Base-by-base conservation (phyloP, 345 rosid species). In the Aquilaria sinensis region DNA sequence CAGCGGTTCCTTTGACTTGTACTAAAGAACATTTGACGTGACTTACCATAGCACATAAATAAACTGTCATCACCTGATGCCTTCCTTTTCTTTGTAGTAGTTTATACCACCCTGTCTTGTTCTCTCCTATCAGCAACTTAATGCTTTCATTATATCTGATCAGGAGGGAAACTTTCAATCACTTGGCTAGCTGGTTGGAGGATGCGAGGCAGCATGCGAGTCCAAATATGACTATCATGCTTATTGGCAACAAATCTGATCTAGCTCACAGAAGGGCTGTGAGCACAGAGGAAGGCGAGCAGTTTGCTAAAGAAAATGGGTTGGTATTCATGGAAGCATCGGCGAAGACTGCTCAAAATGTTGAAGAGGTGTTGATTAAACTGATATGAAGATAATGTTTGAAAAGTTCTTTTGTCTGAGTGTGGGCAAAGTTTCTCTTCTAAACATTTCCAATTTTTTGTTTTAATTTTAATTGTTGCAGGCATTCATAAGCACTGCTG, bases 201-300 rank as follows among this genome's bases (percentile, higher is more conserved):
- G 94, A 87, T 61, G 94, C 94, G 12, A 78, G 94, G 67, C 90
- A 87, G 78, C 94, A 87, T 58, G 90, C 94, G 13, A 87, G 84
- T 72, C 83, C 94, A 47, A 87, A 87, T 78, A 84, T 84, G 93
- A 78, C 87, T 0, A 82, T 86, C 37, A 86, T 86, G 87, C 87
- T 86, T 4, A 80, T 86, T 41, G 94, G 90, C 30, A 87, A 87
- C 62, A 87, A 87, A 74, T 69, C 79, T 57, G 94, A 87, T 69
- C 90, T 87, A 70, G 79, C 88, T 66, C 94, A 87, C 62, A 73
- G 94, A 75, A 80, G 90, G 70, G 90, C 93, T 1, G 93, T 86
- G 15, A 84, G 83, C 73, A 80, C 83, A 1, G 89, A 84, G 75
- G 93, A 86, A 74, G 93, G 93, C 4, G 87, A 86, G 60, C 86